Conservation (phyloP, 805 yeast genomes). For the Lachancea sp. region DNA sequence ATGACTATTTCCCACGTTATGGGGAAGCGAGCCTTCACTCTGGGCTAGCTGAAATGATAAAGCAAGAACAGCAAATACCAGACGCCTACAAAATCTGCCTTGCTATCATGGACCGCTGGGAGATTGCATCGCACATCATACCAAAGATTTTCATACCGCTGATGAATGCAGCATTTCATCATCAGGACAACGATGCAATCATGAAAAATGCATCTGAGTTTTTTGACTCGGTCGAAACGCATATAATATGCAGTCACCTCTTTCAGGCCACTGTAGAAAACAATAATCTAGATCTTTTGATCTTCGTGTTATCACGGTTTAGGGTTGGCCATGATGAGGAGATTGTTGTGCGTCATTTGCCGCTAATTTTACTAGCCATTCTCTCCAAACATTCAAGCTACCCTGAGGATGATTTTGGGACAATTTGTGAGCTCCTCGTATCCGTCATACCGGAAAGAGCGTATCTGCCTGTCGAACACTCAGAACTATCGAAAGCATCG, state of each 20-base stretch:
- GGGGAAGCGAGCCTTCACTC: conserved; percentile 46
- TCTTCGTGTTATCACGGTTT: conserved; percentile 57
- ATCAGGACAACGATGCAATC: conserved; percentile 31
- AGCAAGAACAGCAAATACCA: conserved; percentile 30
- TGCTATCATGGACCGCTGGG: conserved; percentile 90
- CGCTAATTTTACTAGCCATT: conserved; percentile 52
- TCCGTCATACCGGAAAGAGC: conserved; percentile 58
- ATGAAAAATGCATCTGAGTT: conserved; percentile 57
- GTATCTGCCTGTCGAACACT: conserved; percentile 46
- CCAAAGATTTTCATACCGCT: conserved; percentile 67
- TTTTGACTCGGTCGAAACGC: conserved; percentile 82
- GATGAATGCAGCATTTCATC: conserved; percentile 41
- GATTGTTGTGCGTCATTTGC: conserved; percentile 69
- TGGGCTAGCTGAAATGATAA: conserved; percentile 48
- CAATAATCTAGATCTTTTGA: conserved; percentile 41
- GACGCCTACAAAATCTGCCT: conserved; percentile 59
- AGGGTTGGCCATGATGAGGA: conserved; percentile 77
- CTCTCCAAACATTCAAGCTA: conserved; percentile 28
- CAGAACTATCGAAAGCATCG: conserved; percentile 19
- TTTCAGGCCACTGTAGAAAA: conserved; percentile 31
- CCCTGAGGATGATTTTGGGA: conserved; percentile 32
- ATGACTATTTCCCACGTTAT: conserved; percentile 48
- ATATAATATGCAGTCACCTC: conserved; percentile 66
- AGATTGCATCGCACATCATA: conserved; percentile 69
- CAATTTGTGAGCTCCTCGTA: conserved; percentile 40